Conservation (phyloP, 2,329 filamentous ascomycete species). For the Cladophialophora immunda region DNA sequence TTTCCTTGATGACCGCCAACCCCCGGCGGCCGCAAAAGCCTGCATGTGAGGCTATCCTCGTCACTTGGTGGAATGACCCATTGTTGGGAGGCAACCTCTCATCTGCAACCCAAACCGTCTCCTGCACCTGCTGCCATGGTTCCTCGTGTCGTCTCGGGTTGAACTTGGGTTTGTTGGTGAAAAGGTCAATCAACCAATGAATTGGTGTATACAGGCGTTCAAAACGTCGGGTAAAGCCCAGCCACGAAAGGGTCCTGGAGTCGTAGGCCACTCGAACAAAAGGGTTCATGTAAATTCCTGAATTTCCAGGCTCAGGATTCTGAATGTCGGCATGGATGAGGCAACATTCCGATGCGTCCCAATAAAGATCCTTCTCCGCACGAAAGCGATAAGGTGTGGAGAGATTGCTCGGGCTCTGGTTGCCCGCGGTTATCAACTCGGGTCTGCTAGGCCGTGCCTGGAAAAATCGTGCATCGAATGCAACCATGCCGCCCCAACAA, state of each 20-base stretch:
- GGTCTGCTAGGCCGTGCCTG: slow-evolving; percentile 42
- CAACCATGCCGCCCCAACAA: slow-evolving; percentile 80
- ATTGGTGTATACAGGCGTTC: slow-evolving; percentile 70
- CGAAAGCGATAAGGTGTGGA: slow-evolving; percentile 60
- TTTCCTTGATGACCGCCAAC: slow-evolving; percentile 55
- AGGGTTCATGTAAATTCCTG: slow-evolving; percentile 77
- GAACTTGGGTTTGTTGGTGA: slow-evolving; percentile 65
- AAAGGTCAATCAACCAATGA: slow-evolving; percentile 66
- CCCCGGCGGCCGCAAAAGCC: slow-evolving; percentile 56
- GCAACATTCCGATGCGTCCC: slow-evolving; percentile 72
- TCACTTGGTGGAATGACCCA: slow-evolving; percentile 51
- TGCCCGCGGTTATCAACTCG: slow-evolving; percentile 31
- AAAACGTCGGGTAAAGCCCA: slow-evolving; percentile 68
- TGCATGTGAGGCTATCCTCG: slow-evolving; percentile 52
- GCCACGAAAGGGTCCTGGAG: slow-evolving; percentile 63
- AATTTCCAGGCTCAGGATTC: slow-evolving; percentile 51
- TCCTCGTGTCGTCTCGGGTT: slow-evolving; percentile 69
- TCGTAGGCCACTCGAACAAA: slow-evolving; percentile 77
- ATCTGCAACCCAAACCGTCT: slow-evolving; percentile 54
- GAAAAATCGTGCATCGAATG: slow-evolving; percentile 58
- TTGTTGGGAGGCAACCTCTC: slow-evolving; percentile 39
- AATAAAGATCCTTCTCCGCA: slow-evolving; percentile 66
- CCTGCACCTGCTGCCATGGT: slow-evolving; percentile 60
- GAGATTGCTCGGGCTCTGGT: slow-evolving; percentile 39
- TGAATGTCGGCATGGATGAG: slow-evolving; percentile 62